Evolutionary conservation across 495 filamentous ascomycete genomes (phyloP), one percentile per base, ranked within the genome.

Genomic region (Penicillium bovifimosum): DNA sequence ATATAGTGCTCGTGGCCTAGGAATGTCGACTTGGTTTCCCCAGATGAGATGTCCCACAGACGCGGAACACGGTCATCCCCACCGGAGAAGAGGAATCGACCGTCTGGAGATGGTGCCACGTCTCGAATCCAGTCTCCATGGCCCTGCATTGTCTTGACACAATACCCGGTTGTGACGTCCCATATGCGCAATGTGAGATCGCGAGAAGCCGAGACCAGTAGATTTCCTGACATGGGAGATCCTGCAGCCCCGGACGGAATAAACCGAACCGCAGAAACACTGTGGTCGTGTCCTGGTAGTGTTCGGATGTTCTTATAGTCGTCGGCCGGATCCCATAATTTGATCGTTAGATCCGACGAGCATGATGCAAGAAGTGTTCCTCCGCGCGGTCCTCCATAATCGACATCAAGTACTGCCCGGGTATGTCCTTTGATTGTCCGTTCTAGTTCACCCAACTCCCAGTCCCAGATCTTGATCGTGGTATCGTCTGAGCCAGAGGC

Each of bases 401-500:
- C 93, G 41, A 96, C 81, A 63, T 93, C 91, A 13, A 93, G 63
- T 2, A 97, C 91, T 6, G 87, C 82, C 62, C 89, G 95, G 2
- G 89, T 96, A 64, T 98, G 93, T 2, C 91, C 91, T 61, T 96
- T 96, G 36, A 96, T 77, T 0, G 93, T 97, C 26, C 86, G 71
- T 63, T 96, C 92, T 8, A 96, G 77, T 65, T 96, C 92, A 17
- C 93, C 93, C 14, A 96, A 73, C 59, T 98, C 93, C 89, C 90
- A 96, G 62, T 96, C 93, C 93, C 93, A 98, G 44, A 98, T 90
- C 65, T 98, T 98, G 64, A 97, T 80, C 18, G 90, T 96, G 17
- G 82, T 84, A 66, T 97, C 92, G 68, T 96, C 93, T 33, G 91
- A 95, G 14, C 89, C 93, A 1, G 91, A 93, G 11, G 93, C 93